Evolutionary conservation across 78 protist genomes (phyloP).

Genomic region (Dictyostelium brefeldianum): DNA sequence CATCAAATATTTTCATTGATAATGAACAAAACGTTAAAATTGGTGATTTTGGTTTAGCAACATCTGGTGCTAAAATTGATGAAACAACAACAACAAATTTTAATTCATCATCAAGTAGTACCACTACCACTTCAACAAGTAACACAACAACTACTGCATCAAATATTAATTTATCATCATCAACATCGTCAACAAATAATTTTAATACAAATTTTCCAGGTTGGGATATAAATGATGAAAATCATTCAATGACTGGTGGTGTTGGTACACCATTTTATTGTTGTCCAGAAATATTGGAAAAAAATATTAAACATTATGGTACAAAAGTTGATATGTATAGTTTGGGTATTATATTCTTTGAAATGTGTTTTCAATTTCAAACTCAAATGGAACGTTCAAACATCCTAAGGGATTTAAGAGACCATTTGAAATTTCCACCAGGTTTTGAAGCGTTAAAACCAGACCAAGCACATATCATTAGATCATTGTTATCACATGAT

Average conservation of each 20-base stretch:
- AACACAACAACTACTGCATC: not conserved
- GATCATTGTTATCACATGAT: slow-evolving; percentile 21
- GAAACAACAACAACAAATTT: not conserved
- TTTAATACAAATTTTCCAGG: not conserved
- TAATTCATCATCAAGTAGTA: not conserved
- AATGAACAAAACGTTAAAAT: slow-evolving; percentile 76
- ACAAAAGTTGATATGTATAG: slow-evolving; percentile 84
- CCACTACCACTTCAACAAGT: not conserved
- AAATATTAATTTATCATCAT: slow-evolving; percentile 1
- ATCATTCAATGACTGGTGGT: slow-evolving; percentile 63
- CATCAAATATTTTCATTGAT: slow-evolving; percentile 85
- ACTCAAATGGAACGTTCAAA: slow-evolving; percentile 82
- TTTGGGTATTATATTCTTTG: slow-evolving; percentile 86
- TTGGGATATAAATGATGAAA: not conserved
- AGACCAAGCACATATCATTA: slow-evolving; percentile 70
- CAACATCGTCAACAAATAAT: not conserved
- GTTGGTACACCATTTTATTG: slow-evolving; percentile 88
- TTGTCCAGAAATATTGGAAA: slow-evolving; percentile 77
- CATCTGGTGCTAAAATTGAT: not conserved
- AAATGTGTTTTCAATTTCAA: slow-evolving; percentile 83
- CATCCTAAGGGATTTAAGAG: slow-evolving; percentile 25
- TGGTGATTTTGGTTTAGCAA: slow-evolving; percentile 84
- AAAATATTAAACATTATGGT: slow-evolving; percentile 59
- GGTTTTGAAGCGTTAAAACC: slow-evolving; percentile 83
- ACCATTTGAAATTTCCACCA: slow-evolving; percentile 71